These are phyloP conservation scores for Fusarium lateritium DNA, from an alignment of 2,329 filamentous ascomycete species.

Conservation along the genomic window DNA sequence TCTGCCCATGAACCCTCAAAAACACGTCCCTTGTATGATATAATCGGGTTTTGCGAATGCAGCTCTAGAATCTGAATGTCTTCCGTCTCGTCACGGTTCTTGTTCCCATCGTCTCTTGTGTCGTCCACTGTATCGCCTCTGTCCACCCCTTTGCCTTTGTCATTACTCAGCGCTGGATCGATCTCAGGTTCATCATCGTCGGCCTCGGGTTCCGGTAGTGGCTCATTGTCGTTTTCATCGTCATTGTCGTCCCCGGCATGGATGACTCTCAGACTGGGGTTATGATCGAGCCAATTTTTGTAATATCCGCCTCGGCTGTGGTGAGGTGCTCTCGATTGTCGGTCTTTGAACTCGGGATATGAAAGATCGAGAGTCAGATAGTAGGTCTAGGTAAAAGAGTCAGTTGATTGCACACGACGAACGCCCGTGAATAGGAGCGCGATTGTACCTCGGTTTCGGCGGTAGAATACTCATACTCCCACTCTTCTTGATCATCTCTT, in stretches of 20 bases:
- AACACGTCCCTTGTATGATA: constrained; percentile 83
- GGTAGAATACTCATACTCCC: constrained; percentile 77
- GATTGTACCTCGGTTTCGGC: constrained; percentile 71
- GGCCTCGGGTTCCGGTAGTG: constrained; percentile 55
- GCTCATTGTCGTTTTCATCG: constrained; percentile 52
- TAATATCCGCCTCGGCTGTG: constrained; percentile 64
- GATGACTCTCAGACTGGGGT: constrained; percentile 38
- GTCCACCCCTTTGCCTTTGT: constrained; percentile 40
- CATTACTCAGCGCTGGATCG: constrained; percentile 42
- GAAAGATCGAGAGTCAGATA: constrained; percentile 76
- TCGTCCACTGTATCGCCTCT: constrained; percentile 24
- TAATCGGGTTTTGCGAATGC: constrained; percentile 80
- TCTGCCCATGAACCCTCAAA: constrained; percentile 87
- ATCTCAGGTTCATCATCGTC: constrained; percentile 50
- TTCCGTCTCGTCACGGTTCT: constrained; percentile 29
- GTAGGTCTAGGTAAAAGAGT: constrained; percentile 66
- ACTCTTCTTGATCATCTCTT: constrained; percentile 68
- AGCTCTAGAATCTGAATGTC: constrained; percentile 87
- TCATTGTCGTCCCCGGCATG: constrained; percentile 43
- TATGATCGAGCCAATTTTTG: constrained; percentile 58
- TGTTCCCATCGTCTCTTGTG: constrained; percentile 34
- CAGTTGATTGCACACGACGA: constrained; percentile 6
- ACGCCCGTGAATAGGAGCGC: not conserved
- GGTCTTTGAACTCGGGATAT: constrained; percentile 69
- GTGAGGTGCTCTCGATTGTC: constrained; percentile 57